Conservation (phyloP, 805 yeast species). For the Candida vaughaniae region DNA sequence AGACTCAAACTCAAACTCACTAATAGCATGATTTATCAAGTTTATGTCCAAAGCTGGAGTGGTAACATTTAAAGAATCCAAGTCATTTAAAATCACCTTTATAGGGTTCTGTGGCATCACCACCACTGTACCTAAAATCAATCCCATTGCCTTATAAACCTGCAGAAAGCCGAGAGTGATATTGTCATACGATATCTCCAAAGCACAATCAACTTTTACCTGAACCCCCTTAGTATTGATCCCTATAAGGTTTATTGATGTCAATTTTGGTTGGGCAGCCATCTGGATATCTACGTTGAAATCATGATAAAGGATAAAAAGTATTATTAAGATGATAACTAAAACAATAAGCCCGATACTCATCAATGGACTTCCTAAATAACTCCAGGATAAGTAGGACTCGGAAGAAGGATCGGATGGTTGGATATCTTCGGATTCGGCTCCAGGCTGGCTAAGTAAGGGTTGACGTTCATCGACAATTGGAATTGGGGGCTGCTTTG, state of each 20-base stretch:
- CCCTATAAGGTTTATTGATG: conserved; percentile 22
- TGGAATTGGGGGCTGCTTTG: conserved; percentile 4
- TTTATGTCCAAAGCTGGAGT: conserved; percentile 10
- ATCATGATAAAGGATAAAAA: conserved; percentile 14
- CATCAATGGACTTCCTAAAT: conserved; percentile 11
- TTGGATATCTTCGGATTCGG: background rate
- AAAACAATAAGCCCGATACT: conserved; percentile 11
- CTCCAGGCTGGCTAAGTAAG: conserved; percentile 1
- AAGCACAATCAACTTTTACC: conserved; percentile 25
- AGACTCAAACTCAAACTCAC: conserved; percentile 9
- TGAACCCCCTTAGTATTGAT: conserved; percentile 27
- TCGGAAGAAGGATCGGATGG: background rate
- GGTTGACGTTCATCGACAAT: conserved; percentile 12
- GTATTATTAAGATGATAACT: conserved; percentile 11
- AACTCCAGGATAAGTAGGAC: conserved; percentile 1
- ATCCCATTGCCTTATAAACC: conserved; percentile 20
- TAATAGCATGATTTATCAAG: conserved; percentile 8
- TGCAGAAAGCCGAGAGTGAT: conserved; percentile 19
- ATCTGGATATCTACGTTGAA: conserved; percentile 12
- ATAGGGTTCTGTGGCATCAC: conserved; percentile 19
- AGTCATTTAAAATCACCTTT: conserved; percentile 17
- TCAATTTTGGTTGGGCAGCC: conserved; percentile 22
- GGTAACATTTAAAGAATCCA: conserved; percentile 14
- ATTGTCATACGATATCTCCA: conserved; percentile 27
- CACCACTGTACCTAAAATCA: conserved; percentile 21